Evolutionary conservation across 2,329 filamentous ascomycete species (phyloP), one percentile per base, ranked within the genome.

Genomic region (Dactylella cylindrospora): DNA sequence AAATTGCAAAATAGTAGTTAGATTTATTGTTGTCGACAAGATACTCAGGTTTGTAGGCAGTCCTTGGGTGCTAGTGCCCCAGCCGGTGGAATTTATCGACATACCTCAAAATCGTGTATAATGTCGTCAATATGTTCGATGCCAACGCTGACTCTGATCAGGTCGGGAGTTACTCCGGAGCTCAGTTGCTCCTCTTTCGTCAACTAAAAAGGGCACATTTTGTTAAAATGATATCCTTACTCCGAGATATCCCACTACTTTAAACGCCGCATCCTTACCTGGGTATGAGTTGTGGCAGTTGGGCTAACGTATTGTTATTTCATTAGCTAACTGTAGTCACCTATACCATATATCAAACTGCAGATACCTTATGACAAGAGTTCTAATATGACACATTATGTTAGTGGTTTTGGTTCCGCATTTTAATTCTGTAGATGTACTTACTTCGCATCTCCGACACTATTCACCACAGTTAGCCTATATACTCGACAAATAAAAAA

Each of bases 71-170:
- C n/a, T 49, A 8, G n/a, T n/a, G n/a, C n/a, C n/a, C n/a, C n/a
- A n/a, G n/a, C n/a, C n/a, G n/a, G n/a, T 36, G 17, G 10, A 23
- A 28, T 6, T 10, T 17, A 12, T n/a, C 5, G n/a, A 33, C 47
- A 13, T 53, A 61, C 55, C 55, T 61, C 35, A 46, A 97, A 96
- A 75, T 97, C 91, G 68, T 84, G 86, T 71, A 95, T 93, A 70
- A 97, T 96, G 71, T 97, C 91, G 76, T 95, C 90, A 72, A 97
- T 95, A 73, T 96, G 90, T 76, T 97, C 91, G 0, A 86, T 95
- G 46, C 91, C 91, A 59, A 96, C 90, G 0, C 90, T 96, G 70
- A 97, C 93, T 65, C 91, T 87, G 74, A 97, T 95, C 31, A 90
- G 83, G 71, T 95, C 91, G 79, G 89, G 72, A 12, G 88, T 93